Evolutionary conservation across 164 flowering plant genomes (phyloP), one percentile per base, ranked within the genome.

Genomic region (Dillenia turbinata): DNA sequence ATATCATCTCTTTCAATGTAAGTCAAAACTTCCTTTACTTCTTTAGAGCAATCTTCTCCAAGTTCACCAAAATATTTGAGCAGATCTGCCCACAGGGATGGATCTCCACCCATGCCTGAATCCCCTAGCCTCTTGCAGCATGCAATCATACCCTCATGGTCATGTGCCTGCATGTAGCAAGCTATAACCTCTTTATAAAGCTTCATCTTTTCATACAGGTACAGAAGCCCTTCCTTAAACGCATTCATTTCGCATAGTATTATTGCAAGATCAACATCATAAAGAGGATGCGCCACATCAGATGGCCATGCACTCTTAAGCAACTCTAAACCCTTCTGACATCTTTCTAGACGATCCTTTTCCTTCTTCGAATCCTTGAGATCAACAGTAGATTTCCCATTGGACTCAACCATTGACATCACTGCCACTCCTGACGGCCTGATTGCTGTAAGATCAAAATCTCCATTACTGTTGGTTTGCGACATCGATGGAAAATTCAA

Each of bases 31-130:
- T 95, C 96, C 77, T 84, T 89, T 47, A 95, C 99, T 84, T 92
- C 99, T 69, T 83, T 86, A 59, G 97, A 83, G 76, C 99, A 95
- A 71, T 95, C 99, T 84, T 95, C 99, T 58, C 97, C 97, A 71
- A 95, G 96, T 73, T 95, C 99, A 62, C 99, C 97, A 79, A 95
- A 89, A 75, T 95, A 95, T 68, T 86, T 95, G 43, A 95, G 72
- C 16, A 92, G 65, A 77, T 92, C 99, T 46, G 83, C 92, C 99
- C 97, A 91, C 52, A 95, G 92, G 65, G 96, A 68, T 61, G 96
- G 85, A 63, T 95, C 97, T 15, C 97, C 99, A 53, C 97, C 99
- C 67, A 75, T 85, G 50, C 81, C 87, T 11, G 92, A 85, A 78
- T 89, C 97, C 66, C 97, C 97, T 48, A 95, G 76, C 75, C 83